phyloP scores from a whole-genome alignment of 108 stramenopile genomes.

The Cyclotella cryptica region DNA sequence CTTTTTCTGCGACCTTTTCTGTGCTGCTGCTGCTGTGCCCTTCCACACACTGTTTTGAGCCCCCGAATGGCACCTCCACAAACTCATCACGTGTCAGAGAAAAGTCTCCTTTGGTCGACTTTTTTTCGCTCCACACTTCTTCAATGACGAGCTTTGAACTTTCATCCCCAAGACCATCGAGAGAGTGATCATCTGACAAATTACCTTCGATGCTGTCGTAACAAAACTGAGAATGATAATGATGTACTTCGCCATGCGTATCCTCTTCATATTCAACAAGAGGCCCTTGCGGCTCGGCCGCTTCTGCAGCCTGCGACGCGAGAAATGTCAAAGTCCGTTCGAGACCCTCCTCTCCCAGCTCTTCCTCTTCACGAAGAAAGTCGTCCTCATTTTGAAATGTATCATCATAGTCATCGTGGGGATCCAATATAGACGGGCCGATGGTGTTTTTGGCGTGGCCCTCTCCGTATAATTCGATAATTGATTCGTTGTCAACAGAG shows the following conservation, averaged over 20 bases:
- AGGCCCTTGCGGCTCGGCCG: not conserved
- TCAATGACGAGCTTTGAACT: not conserved
- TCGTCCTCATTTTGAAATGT: slow-evolving; percentile 44
- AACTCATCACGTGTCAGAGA: too few relatives aligned
- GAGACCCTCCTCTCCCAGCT: slow-evolving; percentile 51
- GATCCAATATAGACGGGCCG: slow-evolving; percentile 65
- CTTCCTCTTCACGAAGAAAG: slow-evolving; percentile 59
- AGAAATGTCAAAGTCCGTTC: slow-evolving; percentile 55
- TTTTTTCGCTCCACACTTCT: not conserved
- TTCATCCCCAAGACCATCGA: slow-evolving; percentile 8
- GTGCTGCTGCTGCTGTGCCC: not conserved
- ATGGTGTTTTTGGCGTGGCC: slow-evolving; percentile 54
- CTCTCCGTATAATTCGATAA: slow-evolving; percentile 37
- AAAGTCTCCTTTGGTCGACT: not conserved
- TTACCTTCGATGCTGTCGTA: slow-evolving; percentile 44
- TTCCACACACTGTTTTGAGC: not conserved
- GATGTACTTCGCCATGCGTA: slow-evolving; percentile 12
- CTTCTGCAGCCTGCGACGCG: slow-evolving; percentile 54
- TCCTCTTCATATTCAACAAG: slow-evolving; percentile 20
- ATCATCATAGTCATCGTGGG: slow-evolving; percentile 47
- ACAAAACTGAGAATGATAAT: slow-evolving; percentile 41
- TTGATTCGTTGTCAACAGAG: slow-evolving; percentile 67
- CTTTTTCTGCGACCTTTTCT: not conserved
- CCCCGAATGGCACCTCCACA: not conserved
- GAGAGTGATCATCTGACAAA: slow-evolving; percentile 32